Evolutionary conservation across 148 eudicot genomes (phyloP), one percentile per base, ranked within the genome.

Genomic region (Beta vulgaris): DNA sequence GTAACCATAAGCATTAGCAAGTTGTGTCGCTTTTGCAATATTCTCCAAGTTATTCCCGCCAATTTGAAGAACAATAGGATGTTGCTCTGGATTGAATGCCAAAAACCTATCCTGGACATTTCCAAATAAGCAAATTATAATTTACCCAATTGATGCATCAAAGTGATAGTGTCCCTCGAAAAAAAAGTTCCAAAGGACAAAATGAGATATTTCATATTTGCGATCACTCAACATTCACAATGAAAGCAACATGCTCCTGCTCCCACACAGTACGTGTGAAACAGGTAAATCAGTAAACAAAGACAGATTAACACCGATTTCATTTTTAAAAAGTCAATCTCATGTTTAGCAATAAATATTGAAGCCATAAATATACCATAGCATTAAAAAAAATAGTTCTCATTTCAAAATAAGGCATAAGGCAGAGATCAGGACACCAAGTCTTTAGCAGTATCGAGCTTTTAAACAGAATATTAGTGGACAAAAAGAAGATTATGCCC

Each of bases 21-120:
- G 91, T 81, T 82, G 87, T 68, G 84, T 77, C 35, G 98, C 98
- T 80, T 89, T 94, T 72, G 96, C 97, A 64, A 94, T 78, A 78
- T 92, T 92, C 63, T 90, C 93, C 87, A 92, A 85, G 77, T 92
- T 92, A 77, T 68, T 92, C 73, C 98, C 98, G 28, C 98, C 98
- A 86, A 94, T 85, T 82, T 94, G 98, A 77, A 94, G 98, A 72
- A 90, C 98, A 72, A 94, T 89, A 62, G 97, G 98, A 82, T 94
- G 98, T 73, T 94, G 97, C 78, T 94, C 98, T 9, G 88, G 91
- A 73, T 86, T 78, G 77, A 83, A 94, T 36, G 82, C 90, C 84
- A 94, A 88, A 76, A 88, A 94, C 79, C 92, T 89, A 80, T 94
- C 98, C 98, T 92, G 96, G 61, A 73, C 75, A 80, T 71, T 60